phyloP scores from a whole-genome alignment of 2,329 filamentous ascomycete species.

The Fusarium sp. region DNA sequence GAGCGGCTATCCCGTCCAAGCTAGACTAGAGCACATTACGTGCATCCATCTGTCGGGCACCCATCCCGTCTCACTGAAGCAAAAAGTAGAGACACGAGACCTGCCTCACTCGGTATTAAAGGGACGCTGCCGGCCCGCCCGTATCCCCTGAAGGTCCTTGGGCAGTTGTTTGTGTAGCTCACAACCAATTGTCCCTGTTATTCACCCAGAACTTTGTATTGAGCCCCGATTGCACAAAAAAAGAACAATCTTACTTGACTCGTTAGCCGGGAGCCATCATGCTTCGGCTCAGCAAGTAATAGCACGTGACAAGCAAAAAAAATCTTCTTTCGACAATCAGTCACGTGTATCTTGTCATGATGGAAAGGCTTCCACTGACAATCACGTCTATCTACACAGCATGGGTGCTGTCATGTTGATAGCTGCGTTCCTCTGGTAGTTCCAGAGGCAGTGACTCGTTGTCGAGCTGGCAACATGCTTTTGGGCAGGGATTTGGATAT shows the following conservation, averaged over 20 bases:
- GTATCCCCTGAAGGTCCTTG: no score
- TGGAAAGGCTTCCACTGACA: neutral
- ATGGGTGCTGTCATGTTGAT: neutral
- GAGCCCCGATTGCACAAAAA: neutral
- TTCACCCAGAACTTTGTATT: neutral
- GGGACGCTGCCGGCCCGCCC: conserved; percentile 5
- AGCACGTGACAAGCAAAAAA: conserved; percentile 19
- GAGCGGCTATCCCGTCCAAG: conserved; percentile 37
- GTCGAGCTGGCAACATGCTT: no score
- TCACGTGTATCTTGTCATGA: conserved; percentile 23
- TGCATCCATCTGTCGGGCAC: conserved; percentile 26
- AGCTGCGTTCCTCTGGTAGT: neutral
- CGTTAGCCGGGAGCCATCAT: neutral
- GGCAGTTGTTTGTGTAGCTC: no score
- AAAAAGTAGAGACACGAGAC: conserved; percentile 10
- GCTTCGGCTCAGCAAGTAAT: neutral
- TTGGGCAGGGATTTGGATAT: no score
- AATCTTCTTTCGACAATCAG: neutral
- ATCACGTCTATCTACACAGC: neutral
- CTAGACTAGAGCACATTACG: conserved; percentile 37
- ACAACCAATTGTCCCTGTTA: neutral
- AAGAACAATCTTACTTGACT: neutral
- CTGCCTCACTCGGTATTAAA: conserved; percentile 24
- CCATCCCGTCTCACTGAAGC: conserved; percentile 11
- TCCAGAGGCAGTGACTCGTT: neutral